Conservation (phyloP, 1,284 basidiomycete genomes). For the Microbotryum intermedium region DNA sequence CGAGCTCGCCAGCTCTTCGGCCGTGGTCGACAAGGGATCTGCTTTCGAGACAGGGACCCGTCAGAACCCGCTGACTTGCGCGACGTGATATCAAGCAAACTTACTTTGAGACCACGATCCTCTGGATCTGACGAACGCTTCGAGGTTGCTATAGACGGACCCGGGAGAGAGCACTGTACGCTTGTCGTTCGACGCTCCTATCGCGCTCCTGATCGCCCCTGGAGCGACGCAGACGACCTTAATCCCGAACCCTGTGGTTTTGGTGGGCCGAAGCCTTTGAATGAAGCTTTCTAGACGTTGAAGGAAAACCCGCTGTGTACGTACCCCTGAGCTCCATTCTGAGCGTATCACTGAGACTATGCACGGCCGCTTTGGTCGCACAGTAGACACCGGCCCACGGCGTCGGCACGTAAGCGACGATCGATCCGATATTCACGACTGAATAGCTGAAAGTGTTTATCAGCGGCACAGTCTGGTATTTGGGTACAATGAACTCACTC, state of each 20-base stretch:
- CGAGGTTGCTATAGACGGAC: not conserved
- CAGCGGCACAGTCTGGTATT: no score
- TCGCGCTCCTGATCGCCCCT: not conserved
- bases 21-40: not conserved
- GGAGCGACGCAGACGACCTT: constrained; percentile 1
- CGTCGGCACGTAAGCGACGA: constrained; percentile 11
- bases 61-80: not conserved
- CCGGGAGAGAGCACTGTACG: not conserved
- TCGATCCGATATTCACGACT: constrained; percentile 1
- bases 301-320: no score
- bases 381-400: not conserved
- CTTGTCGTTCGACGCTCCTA: constrained; percentile 1
- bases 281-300: not conserved
- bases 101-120: constrained; percentile 1
- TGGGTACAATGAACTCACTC: not conserved
- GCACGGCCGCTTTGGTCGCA: not conserved
- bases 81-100: not conserved
- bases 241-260: not conserved
- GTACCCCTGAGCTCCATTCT: not conserved
- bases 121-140: not conserved
- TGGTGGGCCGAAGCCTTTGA: no score
- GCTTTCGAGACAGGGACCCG: not conserved
- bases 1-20: not conserved
- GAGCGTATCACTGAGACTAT: not conserved
- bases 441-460: not conserved